Conservation (phyloP, 208 protist species). For the Angomonas ambiguus region DNA sequence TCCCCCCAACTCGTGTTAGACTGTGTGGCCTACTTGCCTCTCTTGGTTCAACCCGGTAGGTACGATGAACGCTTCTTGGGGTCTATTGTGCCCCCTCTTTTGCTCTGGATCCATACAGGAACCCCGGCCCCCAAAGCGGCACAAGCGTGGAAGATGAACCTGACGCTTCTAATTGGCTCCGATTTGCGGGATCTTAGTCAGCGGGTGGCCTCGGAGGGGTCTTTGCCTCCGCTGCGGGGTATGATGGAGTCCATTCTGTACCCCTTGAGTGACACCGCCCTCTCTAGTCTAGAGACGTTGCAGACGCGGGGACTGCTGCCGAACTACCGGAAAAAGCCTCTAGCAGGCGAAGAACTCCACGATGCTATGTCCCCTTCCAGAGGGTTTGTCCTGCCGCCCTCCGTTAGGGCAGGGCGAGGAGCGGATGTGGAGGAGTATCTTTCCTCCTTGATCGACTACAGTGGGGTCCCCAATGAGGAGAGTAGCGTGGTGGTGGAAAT, state of each 20-base stretch:
- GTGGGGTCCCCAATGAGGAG: not conserved
- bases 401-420: not conserved
- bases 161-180: not conserved
- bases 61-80: not conserved
- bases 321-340: not conserved
- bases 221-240: not conserved
- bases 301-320: slow-evolving; percentile 21
- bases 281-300: slow-evolving; percentile 24
- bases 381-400: not conserved
- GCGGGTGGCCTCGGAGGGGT: not conserved
- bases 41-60: not conserved
- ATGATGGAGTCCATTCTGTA: slow-evolving; percentile 23
- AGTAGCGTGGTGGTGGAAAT: not conserved
- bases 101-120: not conserved
- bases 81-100: not conserved
- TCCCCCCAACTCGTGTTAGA: not conserved
- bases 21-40: not conserved
- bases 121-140: not conserved
- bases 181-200: not conserved
- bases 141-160: not conserved
- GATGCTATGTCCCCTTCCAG: slow-evolving; percentile 10
- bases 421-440: not conserved
- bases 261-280: slow-evolving; percentile 25
- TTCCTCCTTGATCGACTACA: not conserved
- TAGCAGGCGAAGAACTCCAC: not conserved